These are phyloP conservation scores for Blastomyces silverae DNA, from an alignment of 2,329 filamentous ascomycete species.

Conservation along the genomic window DNA sequence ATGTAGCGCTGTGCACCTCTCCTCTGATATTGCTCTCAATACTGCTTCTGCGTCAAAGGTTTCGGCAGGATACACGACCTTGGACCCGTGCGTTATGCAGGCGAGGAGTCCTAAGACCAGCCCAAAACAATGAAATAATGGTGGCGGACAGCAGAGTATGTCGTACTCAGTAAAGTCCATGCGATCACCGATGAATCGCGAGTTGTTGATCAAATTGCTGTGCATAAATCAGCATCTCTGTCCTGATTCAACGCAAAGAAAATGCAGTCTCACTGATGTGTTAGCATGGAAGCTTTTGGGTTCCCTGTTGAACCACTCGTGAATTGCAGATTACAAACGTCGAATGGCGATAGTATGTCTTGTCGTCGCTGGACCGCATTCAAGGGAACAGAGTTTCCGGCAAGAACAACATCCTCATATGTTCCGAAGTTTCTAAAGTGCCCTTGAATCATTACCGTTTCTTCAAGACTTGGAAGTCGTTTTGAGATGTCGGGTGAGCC, in stretches of 20 bases:
- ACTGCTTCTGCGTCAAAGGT: constrained; percentile 64
- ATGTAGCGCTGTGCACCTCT: constrained; percentile 66
- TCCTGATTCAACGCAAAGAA: background rate
- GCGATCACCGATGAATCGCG: constrained; percentile 64
- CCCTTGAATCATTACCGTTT: constrained; percentile 57
- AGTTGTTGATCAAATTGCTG: constrained; percentile 54
- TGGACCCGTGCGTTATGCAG: constrained; percentile 64
- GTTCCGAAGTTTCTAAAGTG: constrained; percentile 50
- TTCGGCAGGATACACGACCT: constrained; percentile 68
- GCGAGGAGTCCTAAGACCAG: constrained; percentile 69
- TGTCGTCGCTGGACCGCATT: constrained; percentile 50
- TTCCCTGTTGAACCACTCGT: constrained; percentile 67
- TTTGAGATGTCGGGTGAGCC: constrained; percentile 35
- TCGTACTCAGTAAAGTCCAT: constrained; percentile 63
- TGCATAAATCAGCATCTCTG: constrained; percentile 6
- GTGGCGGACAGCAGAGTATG: constrained; percentile 71
- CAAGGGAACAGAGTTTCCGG: constrained; percentile 46
- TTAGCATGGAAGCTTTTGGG: constrained; percentile 69
- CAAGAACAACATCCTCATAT: constrained; percentile 54
- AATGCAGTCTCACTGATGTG: constrained; percentile 51
- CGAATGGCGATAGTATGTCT: constrained; percentile 53
- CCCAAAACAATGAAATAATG: constrained; percentile 80
- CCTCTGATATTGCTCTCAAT: constrained; percentile 58
- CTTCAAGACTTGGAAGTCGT: constrained; percentile 37
- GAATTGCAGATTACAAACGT: constrained; percentile 68